Evolutionary conservation across 163 green algal genomes (phyloP).

Genomic region (Scenedesmus sp.): DNA sequence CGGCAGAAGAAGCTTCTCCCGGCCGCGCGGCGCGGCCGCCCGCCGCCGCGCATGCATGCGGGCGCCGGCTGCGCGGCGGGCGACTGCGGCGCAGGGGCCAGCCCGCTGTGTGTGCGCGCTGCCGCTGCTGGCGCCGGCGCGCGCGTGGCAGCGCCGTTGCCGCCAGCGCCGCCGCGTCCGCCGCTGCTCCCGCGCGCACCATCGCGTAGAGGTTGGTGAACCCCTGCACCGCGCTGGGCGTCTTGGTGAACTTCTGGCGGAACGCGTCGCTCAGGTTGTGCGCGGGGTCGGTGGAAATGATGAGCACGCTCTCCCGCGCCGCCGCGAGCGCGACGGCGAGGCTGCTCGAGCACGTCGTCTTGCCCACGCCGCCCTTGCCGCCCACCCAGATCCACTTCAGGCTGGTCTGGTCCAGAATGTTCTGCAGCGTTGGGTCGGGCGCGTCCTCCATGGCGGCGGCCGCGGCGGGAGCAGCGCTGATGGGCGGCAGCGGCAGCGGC

Average conservation of each 20-base stretch:
- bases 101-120: not conserved
- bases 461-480: not conserved
- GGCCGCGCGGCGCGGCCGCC: too few species aligned
- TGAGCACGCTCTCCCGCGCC: slow-evolving; percentile 87
- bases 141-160: not conserved
- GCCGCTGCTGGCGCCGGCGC: not conserved
- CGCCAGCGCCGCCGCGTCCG: not conserved
- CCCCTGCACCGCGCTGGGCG: slow-evolving; percentile 84
- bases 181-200: slow-evolving; percentile 61
- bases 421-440: slow-evolving; percentile 80
- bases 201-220: slow-evolving; percentile 97
- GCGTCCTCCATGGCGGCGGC: not conserved
- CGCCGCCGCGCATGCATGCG: too few species aligned
- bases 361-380: slow-evolving; percentile 92
- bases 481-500: not conserved
- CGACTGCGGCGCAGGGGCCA: not conserved
- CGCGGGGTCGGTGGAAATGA: slow-evolving; percentile 97
- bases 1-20: too few species aligned
- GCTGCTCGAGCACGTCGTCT: slow-evolving; percentile 93
- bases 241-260: slow-evolving; percentile 94
- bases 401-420: slow-evolving; percentile 86
- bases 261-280: slow-evolving; percentile 98
- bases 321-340: slow-evolving; percentile 88
- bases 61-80: too few species aligned
- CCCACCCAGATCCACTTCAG: slow-evolving; percentile 98